Percentiles rank a stretch among this genome's conserved stretches.
Conservation (phyloP, 768 basidiomycete species). For the Collybia mongolica region DNA sequence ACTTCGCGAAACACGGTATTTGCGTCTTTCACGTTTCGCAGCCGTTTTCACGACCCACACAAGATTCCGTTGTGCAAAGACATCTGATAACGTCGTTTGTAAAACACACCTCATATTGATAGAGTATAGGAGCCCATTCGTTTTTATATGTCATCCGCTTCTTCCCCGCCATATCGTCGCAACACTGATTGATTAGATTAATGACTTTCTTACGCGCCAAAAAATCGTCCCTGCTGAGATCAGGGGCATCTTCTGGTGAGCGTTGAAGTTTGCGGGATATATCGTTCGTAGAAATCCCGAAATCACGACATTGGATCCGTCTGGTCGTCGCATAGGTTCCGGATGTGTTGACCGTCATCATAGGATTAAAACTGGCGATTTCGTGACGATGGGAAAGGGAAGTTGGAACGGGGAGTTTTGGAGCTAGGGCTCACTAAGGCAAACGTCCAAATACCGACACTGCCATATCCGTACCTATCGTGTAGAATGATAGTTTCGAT, state of each 20-base stretch:
- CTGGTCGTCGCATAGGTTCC: not conserved
- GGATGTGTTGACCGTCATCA: not conserved
- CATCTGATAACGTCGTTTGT: no score
- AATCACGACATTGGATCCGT: not conserved
- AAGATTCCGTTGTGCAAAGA: no score
- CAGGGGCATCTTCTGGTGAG: not conserved
- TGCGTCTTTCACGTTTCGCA: not conserved
- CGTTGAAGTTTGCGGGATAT: not conserved
- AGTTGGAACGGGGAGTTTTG: no score
- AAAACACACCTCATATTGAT: conserved; percentile 1
- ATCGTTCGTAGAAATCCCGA: not conserved
- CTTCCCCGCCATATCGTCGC: no score
- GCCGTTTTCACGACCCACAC: not conserved
- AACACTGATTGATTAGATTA: not conserved
- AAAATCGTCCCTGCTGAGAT: conserved; percentile 1
- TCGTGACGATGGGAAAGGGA: no score
- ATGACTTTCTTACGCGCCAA: not conserved
- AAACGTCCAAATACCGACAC: no score
- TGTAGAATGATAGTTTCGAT: no score
- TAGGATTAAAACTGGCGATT: not conserved
- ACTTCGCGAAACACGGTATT: not conserved
- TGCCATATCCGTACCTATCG: no score
- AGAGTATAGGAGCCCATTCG: not conserved
- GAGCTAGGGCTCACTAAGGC: no score
- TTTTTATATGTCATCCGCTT: no score